Percentiles rank a stretch among this genome's conserved stretches.
Evolutionary conservation across 2,329 filamentous ascomycete species (phyloP).

Genomic region (Stagonosporopsis vannaccii): DNA sequence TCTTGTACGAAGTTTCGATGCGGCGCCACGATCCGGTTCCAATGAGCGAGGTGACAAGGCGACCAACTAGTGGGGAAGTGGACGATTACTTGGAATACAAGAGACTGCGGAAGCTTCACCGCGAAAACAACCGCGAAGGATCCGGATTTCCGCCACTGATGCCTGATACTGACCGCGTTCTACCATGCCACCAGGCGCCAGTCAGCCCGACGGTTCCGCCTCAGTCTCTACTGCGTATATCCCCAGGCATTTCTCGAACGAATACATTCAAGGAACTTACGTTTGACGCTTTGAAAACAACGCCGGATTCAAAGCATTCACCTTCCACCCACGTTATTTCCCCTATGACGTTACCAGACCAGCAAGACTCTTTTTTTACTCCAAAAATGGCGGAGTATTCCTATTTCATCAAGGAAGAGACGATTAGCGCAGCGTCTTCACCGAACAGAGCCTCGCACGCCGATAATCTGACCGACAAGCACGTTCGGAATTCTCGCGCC

Average conservation of each 20-base stretch:
- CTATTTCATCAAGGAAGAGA: not conserved
- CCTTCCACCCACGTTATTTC: conserved; percentile 14
- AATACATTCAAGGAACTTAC: conserved; percentile 18
- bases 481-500: not conserved
- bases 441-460: not conserved
- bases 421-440: not conserved
- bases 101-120: conserved; percentile 42
- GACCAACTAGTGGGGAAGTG: conserved; percentile 53
- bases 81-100: conserved; percentile 60
- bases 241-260: conserved; percentile 7
- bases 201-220: not conserved
- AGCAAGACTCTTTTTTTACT: conserved; percentile 8
- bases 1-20: conserved; percentile 51
- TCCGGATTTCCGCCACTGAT: not conserved
- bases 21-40: conserved; percentile 45
- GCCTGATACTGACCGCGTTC: not conserved
- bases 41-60: conserved; percentile 48
- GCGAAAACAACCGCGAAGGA: conserved; percentile 22
- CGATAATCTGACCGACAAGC: not conserved
- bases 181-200: not conserved
- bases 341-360: conserved; percentile 14
- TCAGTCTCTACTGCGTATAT: not conserved
- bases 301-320: not conserved
- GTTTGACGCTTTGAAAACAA: conserved; percentile 10
- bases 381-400: not conserved